Evolutionary conservation across 1,139 yeast species (phyloP), one percentile per base, ranked within the genome.

Genomic region (Blastobotrys ciferrii): DNA sequence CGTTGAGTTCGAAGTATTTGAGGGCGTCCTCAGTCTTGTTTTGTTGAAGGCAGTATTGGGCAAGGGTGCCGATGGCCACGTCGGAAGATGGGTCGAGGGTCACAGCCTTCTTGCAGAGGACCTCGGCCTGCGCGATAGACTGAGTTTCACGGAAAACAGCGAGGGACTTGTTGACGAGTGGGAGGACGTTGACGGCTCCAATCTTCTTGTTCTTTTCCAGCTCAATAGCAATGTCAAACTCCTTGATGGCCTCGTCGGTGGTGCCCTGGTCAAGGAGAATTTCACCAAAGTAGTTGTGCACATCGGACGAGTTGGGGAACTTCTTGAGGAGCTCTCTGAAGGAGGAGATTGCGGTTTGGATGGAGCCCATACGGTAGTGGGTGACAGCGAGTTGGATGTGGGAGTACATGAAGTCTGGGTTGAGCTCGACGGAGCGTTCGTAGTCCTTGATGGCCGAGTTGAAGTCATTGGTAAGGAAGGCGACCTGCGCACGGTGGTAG

Each of bases 231-330:
- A 80, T 78, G 58, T 91, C 96, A 67, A 89, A 92, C 73, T 89
- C 92, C 66, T 81, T 81, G 53, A 81, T 71, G 52, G 98, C 96
- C 56, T 78, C 84, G 40, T 71, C 77, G 52, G 78, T 73, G 58
- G 86, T 87, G 61, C 86, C 85, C 61, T 80, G 79, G 66, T 92
- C 98, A 56, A 89, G 82, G 63, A 91, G 76, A 47, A 92, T 84
- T 73, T 92, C 98, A 64, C 98, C 98, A 65, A 83, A 88, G 70
- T 91, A 94, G 74, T 89, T 91, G 71, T 94, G 95, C 60, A 89
- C 87, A 69, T 88, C 97, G 48, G 97, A 88, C 46, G 85, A 78
- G 32, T 92, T 80, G 59, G 96, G 94, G 80, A 87, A 88, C 66
- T 76, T 77, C 67, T 77, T 75, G 63, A 81, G 81, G 42, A 96